Percentiles rank a stretch among this genome's conserved stretches.
Evolutionary conservation across 139 green algal species (phyloP).

Genomic region (Cymbomonas tetramitiformis): DNA sequence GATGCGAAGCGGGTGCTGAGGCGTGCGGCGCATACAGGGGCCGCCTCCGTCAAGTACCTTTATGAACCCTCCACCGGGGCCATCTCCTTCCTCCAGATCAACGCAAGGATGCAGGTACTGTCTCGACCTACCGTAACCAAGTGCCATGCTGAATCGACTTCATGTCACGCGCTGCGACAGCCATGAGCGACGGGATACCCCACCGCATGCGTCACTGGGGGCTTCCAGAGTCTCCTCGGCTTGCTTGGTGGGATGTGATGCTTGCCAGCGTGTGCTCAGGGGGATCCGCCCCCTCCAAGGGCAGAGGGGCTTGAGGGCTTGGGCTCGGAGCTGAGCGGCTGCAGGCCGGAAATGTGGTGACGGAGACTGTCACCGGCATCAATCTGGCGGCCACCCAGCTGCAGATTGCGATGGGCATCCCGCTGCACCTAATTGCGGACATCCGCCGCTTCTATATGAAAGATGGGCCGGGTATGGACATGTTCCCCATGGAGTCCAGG

Average conservation of each 20-base stretch:
- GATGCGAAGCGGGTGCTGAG: slow-evolving; percentile 18
- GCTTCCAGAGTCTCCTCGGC: no score
- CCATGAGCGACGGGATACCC: no score
- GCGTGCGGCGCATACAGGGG: slow-evolving; percentile 17
- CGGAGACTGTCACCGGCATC: slow-evolving; percentile 81
- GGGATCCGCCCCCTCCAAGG: no score
- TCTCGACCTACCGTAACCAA: no score
- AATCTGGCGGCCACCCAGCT: slow-evolving; percentile 90
- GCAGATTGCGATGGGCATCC: slow-evolving; percentile 80
- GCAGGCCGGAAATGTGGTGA: slow-evolving; percentile 96
- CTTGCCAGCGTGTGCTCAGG: no score
- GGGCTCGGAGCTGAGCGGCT: no score
- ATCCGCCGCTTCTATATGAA: slow-evolving; percentile 59
- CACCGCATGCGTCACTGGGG: no score
- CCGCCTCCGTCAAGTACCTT: slow-evolving; percentile 50
- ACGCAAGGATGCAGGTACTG: slow-evolving; percentile 25
- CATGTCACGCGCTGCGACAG: no score
- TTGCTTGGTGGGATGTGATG: no score
- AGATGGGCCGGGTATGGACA: not conserved
- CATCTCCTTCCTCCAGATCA: slow-evolving; percentile 24
- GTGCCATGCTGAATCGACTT: no score
- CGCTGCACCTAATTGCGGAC: slow-evolving; percentile 64
- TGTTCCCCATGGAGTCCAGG: slow-evolving; percentile 53
- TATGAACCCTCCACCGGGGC: slow-evolving; percentile 18
- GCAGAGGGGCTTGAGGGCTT: no score